Conservation (phyloP, 371 early-diverging fungal species). For the Saksenaea vasiformis region DNA sequence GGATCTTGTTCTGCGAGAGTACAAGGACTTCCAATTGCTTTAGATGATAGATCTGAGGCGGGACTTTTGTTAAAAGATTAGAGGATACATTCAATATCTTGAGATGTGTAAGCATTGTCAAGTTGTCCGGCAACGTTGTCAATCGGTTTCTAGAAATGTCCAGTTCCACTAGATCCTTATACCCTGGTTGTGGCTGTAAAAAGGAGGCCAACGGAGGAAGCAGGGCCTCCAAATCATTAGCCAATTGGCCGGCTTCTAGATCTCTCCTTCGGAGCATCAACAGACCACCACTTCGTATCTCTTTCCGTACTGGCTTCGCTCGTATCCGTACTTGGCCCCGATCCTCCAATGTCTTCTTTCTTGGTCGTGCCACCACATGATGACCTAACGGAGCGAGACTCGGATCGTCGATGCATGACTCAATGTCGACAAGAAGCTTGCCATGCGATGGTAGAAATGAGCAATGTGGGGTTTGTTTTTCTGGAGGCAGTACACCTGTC, state of each 20-base stretch:
- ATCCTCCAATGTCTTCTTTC: background rate
- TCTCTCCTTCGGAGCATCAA: conserved; percentile 53
- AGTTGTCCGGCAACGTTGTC: conserved; percentile 39
- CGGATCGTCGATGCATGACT: conserved; percentile 63
- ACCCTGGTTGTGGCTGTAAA: conserved; percentile 9
- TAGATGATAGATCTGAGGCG: conserved; percentile 49
- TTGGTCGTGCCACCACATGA: conserved; percentile 33
- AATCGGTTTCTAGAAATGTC: conserved; percentile 63
- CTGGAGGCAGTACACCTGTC: conserved; percentile 40
- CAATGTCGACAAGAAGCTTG: conserved; percentile 51
- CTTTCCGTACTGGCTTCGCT: conserved; percentile 9
- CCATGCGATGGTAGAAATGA: conserved; percentile 20
- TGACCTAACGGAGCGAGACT: conserved; percentile 57
- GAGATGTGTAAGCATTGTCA: conserved; percentile 45
- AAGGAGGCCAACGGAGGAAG: conserved; percentile 46
- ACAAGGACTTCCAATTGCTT: conserved; percentile 53
- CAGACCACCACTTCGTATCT: conserved; percentile 23
- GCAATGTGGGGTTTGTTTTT: conserved; percentile 26
- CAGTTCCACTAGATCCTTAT: conserved; percentile 51
- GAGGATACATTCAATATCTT: conserved; percentile 54
- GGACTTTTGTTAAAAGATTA: conserved; percentile 55
- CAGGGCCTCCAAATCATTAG: conserved; percentile 34
- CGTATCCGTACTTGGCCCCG: conserved; percentile 23
- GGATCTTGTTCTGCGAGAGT: conserved; percentile 56
- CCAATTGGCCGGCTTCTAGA: conserved; percentile 41